These are phyloP conservation scores for Leavenworthia alabamica DNA, from an alignment of 345 rosid species.

Conservation along the genomic window DNA sequence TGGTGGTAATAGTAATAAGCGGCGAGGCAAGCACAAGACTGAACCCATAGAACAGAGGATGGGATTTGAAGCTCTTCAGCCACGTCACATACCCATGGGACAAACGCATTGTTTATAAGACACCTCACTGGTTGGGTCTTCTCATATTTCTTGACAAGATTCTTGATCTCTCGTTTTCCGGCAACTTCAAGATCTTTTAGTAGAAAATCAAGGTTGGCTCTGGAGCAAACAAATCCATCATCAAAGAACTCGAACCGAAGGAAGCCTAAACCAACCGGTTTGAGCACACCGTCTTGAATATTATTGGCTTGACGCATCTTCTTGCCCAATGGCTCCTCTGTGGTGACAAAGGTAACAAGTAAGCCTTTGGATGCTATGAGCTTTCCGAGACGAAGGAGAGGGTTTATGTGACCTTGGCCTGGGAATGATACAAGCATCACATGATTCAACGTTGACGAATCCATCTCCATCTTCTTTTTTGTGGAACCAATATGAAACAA, in stretches of 20 bases:
- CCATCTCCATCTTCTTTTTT: too few relatives aligned
- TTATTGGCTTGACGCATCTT: constrained; percentile 45
- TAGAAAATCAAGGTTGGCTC: constrained; percentile 29
- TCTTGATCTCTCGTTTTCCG: constrained; percentile 37
- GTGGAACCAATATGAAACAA: too few relatives aligned
- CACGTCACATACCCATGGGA: constrained; percentile 75
- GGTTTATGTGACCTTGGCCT: constrained; percentile 65
- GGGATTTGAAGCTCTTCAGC: constrained; percentile 57
- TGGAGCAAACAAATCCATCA: constrained; percentile 39
- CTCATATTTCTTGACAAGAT: constrained; percentile 35
- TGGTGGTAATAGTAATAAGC: constrained; percentile 58
- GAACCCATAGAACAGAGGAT: constrained; percentile 81
- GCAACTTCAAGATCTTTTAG: constrained; percentile 35
- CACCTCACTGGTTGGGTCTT: constrained; percentile 53
- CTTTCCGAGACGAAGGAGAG: constrained; percentile 60
- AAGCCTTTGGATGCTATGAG: constrained; percentile 13
- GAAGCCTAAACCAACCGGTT: constrained; percentile 50
- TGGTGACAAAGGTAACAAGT: constrained; percentile 50
- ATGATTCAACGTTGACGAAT: background rate
- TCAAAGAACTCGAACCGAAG: constrained; percentile 56
- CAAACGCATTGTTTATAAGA: constrained; percentile 62
- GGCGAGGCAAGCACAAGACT: constrained; percentile 66
- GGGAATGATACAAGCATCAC: constrained; percentile 51
- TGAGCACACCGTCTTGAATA: constrained; percentile 32
- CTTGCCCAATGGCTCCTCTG: constrained; percentile 36